Conservation (phyloP, 192 early-diverging fungal species). For the Helicostylum pulchrum region DNA sequence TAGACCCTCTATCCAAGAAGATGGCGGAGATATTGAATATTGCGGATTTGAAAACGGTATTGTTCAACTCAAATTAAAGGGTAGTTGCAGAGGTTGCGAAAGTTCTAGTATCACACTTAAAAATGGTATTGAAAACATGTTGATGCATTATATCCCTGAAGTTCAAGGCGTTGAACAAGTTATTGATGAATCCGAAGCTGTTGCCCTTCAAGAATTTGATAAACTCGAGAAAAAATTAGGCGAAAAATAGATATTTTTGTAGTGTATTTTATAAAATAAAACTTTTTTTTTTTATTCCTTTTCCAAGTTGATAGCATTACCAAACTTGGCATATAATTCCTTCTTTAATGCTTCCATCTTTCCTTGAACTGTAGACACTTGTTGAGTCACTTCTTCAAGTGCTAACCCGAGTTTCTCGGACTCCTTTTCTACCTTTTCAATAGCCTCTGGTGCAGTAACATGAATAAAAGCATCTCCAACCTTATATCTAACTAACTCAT, state of each 20-base stretch:
- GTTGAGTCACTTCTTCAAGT: conserved; percentile 58
- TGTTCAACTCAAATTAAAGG: conserved; percentile 89
- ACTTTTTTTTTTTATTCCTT: conserved; percentile 53
- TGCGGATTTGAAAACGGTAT: conserved; percentile 84
- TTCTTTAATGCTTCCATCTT: conserved; percentile 89
- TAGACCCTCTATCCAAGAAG: conserved; percentile 95
- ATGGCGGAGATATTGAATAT: conserved; percentile 98
- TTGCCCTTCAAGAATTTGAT: conserved; percentile 82
- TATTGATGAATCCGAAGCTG: conserved; percentile 77
- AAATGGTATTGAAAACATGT: conserved; percentile 99
- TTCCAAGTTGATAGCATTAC: conserved; percentile 94
- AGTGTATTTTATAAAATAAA: neutral
- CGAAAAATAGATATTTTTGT: conserved; percentile 13
- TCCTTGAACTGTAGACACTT: conserved; percentile 60
- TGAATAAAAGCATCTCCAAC: conserved; percentile 89
- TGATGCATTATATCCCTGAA: conserved; percentile 98
- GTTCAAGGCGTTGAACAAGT: conserved; percentile 86
- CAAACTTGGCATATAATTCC: conserved; percentile 87
- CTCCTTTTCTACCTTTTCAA: conserved; percentile 67
- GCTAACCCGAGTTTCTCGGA: conserved; percentile 55
- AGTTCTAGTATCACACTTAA: conserved; percentile 88
- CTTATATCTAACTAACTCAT: conserved; percentile 79
- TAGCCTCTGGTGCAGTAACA: conserved; percentile 66
- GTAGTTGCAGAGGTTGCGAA: conserved; percentile 94
- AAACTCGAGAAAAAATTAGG: conserved; percentile 71